Evolutionary conservation across 2,329 filamentous ascomycete genomes (phyloP).

Genomic region (Alternaria panax): DNA sequence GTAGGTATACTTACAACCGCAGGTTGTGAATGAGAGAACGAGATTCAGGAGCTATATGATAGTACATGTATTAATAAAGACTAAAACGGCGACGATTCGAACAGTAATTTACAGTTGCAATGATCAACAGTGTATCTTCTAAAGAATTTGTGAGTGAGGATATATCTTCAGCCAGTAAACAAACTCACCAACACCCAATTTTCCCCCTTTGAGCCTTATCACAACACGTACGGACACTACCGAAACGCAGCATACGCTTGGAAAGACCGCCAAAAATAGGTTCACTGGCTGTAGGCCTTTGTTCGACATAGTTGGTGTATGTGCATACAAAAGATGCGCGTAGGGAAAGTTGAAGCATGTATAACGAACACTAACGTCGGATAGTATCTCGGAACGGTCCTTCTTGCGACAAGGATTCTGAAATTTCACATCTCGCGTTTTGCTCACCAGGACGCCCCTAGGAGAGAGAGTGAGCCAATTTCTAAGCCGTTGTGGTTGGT

Average conservation of each 20-base stretch:
- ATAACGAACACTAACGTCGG: neutral
- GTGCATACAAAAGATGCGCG: neutral
- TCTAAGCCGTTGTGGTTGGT: neutral
- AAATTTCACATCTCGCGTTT: neutral
- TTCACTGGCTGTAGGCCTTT: constrained; percentile 8
- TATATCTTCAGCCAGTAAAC: neutral
- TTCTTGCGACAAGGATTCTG: neutral
- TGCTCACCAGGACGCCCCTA: neutral
- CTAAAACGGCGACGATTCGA: neutral
- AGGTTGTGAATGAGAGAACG: constrained; percentile 16
- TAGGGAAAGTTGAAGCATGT: neutral
- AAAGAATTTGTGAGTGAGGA: neutral
- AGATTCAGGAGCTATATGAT: constrained; percentile 10
- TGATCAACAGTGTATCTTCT: constrained; percentile 13
- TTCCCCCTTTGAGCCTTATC: neutral
- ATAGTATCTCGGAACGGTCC: neutral
- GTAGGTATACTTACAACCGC: constrained; percentile 7
- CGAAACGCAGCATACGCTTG: neutral
- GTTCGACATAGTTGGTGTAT: neutral
- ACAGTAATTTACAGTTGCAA: constrained; percentile 9
- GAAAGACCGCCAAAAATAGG: constrained; percentile 13
- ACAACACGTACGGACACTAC: constrained; percentile 9
- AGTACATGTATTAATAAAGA: neutral
- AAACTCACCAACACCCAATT: constrained; percentile 6
- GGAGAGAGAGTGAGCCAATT: neutral